Evolutionary conservation across 345 rosid genomes (phyloP), one percentile per base, ranked within the genome.

Genomic region (Salix dunnii): DNA sequence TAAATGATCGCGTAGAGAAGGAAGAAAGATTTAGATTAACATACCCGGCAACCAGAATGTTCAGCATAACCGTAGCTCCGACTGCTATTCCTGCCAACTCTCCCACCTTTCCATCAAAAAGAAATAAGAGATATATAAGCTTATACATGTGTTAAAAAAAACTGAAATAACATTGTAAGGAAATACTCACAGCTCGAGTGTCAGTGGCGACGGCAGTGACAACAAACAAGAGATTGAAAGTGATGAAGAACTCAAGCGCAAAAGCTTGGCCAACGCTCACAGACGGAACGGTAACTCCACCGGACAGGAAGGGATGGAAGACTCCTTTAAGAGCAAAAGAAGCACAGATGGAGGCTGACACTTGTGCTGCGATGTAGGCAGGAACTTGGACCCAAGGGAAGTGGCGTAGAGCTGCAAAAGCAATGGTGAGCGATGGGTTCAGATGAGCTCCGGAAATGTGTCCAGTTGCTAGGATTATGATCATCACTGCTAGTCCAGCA

Each of bases 381-480:
- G 99, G 99, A 0, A 96, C 99, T 0, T 96, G 99, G 0, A 81
- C 71, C 99, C 99, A 96, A 0, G 99, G 99, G 80, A 96, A 96
- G 79, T 96, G 99, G 53, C 93, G 93, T 46, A 92, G 83, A 1
- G 92, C 84, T 8, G 99, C 99, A 27, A 96, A 96, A 43, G 96
- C 96, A 49, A 96, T 83, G 76, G 99, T 96, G 61, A 96, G 84
- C 28, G 99, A 86, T 11, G 99, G 99, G 85, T 96, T 96, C 65
- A 96, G 76, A 75, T 96, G 99, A 73, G 99, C 99, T 25, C 98
- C 99, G 2, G 98, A 93, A 77, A 96, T 96, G 84, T 96, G 99
- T 16, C 99, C 99, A 0, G 97, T 93, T 12, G 99, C 90, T 3
- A 96, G 82, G 31, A 96, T 96, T 31, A 96, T 84, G 81, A 96